Conservation (phyloP, 495 filamentous ascomycete genomes). For the Xylaria bambusicola region DNA sequence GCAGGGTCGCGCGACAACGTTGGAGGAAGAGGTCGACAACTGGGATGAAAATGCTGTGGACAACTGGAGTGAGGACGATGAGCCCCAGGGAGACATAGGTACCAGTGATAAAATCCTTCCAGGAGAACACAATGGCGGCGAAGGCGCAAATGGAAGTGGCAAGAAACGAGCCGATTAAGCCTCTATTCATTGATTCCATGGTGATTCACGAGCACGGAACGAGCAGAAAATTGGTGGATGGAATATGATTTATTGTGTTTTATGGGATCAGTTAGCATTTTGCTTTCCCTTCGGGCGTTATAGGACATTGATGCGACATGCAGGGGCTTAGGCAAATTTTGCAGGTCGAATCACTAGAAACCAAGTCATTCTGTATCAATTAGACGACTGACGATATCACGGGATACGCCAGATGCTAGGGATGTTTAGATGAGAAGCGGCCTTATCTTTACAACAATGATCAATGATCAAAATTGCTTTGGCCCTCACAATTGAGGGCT, state of each 20-base stretch:
- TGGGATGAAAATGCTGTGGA: conserved; percentile 83
- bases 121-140: conserved; percentile 28
- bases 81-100: conserved; percentile 38
- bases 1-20: conserved; percentile 34
- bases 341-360: conserved; percentile 3
- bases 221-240: not conserved
- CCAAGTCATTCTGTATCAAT: conserved; percentile 14
- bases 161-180: conserved; percentile 46
- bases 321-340: conserved; percentile 5
- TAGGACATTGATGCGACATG: conserved; percentile 6
- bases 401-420: conserved; percentile 1
- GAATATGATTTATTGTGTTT: conserved; percentile 30
- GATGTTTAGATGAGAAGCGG: not conserved
- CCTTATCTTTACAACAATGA: not conserved
- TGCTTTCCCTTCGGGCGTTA: conserved; percentile 9
- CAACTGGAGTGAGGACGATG: conserved; percentile 69
- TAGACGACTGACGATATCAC: conserved; percentile 24
- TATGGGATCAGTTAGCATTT: conserved; percentile 15
- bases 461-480: no score
- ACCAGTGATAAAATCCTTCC: conserved; percentile 26
- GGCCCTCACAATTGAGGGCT: no score
- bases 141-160: conserved; percentile 22
- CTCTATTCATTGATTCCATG: not conserved
- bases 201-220: conserved; percentile 19
- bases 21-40: conserved; percentile 77